Conservation (phyloP, 495 filamentous ascomycete genomes). For the Neurospora africana region DNA sequence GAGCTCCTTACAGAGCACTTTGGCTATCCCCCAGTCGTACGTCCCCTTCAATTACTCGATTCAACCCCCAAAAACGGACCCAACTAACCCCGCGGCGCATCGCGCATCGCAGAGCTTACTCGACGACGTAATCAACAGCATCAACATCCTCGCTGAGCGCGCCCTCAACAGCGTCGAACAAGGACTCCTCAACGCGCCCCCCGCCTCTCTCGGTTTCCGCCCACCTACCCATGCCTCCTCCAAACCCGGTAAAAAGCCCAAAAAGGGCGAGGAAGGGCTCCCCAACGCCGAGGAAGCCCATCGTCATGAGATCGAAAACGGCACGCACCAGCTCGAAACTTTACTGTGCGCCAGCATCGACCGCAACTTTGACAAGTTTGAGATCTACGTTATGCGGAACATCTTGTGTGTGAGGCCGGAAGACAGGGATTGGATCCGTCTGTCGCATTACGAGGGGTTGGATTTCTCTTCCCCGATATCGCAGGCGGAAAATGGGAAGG, state of each 20-base stretch:
- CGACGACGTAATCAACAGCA: conserved; percentile 93
- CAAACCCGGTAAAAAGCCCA: conserved; percentile 8
- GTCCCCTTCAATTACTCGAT: conserved; percentile 15
- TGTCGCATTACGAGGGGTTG: conserved; percentile 71
- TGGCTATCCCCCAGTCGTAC: conserved; percentile 82
- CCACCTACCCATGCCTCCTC: conserved; percentile 22
- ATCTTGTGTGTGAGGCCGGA: conserved; percentile 66
- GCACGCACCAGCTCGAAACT: conserved; percentile 86
- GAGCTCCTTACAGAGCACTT: conserved; percentile 92
- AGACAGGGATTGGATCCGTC: conserved; percentile 61
- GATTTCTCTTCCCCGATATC: conserved; percentile 12
- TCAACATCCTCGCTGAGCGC: conserved; percentile 81
- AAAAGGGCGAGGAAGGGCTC: not conserved
- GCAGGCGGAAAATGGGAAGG: not conserved
- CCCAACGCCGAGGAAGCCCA: conserved; percentile 38
- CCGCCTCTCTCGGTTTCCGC: conserved; percentile 66
- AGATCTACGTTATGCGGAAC: conserved; percentile 83
- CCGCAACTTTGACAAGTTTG: conserved; percentile 94
- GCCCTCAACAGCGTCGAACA: conserved; percentile 75
- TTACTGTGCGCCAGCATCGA: conserved; percentile 90
- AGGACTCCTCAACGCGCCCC: conserved; percentile 60
- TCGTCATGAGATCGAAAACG: conserved; percentile 75
- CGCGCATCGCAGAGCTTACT: conserved; percentile 57
- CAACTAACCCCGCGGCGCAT: not conserved
- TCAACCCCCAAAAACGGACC: not conserved